Conservation (phyloP, 2,329 filamentous ascomycete genomes). For the Penicillium sp. region DNA sequence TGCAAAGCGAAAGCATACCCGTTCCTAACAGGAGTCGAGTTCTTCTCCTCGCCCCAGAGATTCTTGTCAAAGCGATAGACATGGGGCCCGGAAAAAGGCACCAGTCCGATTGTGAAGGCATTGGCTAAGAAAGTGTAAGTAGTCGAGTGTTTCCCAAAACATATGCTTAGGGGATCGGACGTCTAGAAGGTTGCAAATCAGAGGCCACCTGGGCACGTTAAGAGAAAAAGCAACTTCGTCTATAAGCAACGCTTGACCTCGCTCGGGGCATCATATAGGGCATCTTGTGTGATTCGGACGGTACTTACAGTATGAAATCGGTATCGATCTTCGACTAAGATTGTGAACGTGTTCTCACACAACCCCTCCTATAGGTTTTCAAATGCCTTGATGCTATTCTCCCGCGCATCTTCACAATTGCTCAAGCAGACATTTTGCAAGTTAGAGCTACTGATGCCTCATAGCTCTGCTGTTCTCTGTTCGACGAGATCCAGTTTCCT, state of each 20-base stretch:
- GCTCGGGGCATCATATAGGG: neutral
- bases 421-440: neutral
- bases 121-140: neutral
- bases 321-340: neutral
- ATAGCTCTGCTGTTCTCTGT: neutral
- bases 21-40: neutral
- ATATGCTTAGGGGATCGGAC: too few species aligned
- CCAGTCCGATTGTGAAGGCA: constrained; percentile 1
- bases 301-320: neutral
- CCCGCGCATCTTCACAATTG: neutral
- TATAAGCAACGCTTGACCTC: too few species aligned
- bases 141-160: neutral
- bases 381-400: neutral
- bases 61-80: constrained; percentile 12
- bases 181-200: neutral
- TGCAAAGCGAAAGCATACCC: constrained; percentile 3
- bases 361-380: neutral
- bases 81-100: constrained; percentile 14
- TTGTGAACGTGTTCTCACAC: neutral
- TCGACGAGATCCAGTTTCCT: constrained; percentile 1
- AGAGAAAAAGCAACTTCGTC: too few species aligned
- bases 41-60: constrained; percentile 1
- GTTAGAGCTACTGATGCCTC: neutral
- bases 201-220: neutral
- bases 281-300: neutral